phyloP scores from a whole-genome alignment of 495 filamentous ascomycete genomes.

The Hamigera avellanea region DNA sequence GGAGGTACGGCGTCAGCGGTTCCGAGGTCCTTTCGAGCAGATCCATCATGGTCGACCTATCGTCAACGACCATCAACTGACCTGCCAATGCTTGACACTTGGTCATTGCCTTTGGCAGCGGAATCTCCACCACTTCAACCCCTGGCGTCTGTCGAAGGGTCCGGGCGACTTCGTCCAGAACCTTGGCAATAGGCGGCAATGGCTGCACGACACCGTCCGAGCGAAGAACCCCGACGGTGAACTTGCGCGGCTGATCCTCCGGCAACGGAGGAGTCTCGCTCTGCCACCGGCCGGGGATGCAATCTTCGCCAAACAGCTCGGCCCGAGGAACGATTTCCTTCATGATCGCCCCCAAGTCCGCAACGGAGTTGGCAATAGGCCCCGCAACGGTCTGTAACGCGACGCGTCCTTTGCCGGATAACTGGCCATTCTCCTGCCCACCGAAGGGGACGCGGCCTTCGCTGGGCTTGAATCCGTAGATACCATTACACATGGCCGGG shows the following conservation, averaged over 20 bases:
- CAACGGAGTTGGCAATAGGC: slow-evolving; percentile 32
- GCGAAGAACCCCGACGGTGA: slow-evolving; percentile 43
- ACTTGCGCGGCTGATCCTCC: slow-evolving; percentile 10
- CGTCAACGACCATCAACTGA: slow-evolving; percentile 45
- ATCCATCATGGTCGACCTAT: slow-evolving; percentile 38
- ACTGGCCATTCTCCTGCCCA: slow-evolving; percentile 33
- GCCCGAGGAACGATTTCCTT: slow-evolving; percentile 35
- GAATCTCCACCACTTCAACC: slow-evolving; percentile 43
- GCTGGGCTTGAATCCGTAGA: slow-evolving; percentile 50
- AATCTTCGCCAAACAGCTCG: slow-evolving; percentile 36
- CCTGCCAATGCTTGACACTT: slow-evolving; percentile 45
- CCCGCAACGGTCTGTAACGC: slow-evolving; percentile 39
- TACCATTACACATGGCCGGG: slow-evolving; percentile 45
- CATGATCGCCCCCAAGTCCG: slow-evolving; percentile 37
- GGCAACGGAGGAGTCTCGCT: slow-evolving; percentile 3
- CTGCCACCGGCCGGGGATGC: slow-evolving; percentile 39
- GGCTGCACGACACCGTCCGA: slow-evolving; percentile 47
- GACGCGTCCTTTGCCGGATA: slow-evolving; percentile 24
- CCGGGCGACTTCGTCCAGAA: slow-evolving; percentile 40
- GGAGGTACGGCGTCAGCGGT: slow-evolving; percentile 47
- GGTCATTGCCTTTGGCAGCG: slow-evolving; percentile 31
- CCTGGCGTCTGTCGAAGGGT: slow-evolving; percentile 28
- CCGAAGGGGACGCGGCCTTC: slow-evolving; percentile 42
- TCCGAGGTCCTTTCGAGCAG: slow-evolving; percentile 42
- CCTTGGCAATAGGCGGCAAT: slow-evolving; percentile 42